Evolutionary conservation across 495 filamentous ascomycete species (phyloP).

Genomic region (Podospora sp.): DNA sequence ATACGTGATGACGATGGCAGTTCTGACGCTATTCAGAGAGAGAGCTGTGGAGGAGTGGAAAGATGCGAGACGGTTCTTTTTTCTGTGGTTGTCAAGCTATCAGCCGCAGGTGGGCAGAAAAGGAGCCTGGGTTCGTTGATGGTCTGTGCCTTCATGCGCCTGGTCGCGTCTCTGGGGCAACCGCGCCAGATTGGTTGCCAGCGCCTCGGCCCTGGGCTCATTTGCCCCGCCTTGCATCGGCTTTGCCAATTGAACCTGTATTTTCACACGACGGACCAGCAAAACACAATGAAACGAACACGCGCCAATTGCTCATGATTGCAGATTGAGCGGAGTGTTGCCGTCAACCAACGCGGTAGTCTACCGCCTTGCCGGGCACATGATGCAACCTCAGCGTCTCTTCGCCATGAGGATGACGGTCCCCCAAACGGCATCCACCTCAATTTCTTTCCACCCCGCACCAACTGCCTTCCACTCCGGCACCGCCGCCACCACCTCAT

Average conservation of each 20-base stretch:
- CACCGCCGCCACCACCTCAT: slow-evolving; percentile 50
- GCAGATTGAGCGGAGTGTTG: slow-evolving; percentile 1
- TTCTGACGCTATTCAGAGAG: slow-evolving; percentile 26
- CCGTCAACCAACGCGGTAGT: too few species aligned
- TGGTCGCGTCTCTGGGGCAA: slow-evolving; percentile 37
- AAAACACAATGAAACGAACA: background rate
- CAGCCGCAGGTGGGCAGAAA: slow-evolving; percentile 20
- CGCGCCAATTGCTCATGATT: background rate
- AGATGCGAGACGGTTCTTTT: slow-evolving; percentile 30
- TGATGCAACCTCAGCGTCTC: slow-evolving; percentile 32
- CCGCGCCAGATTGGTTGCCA: slow-evolving; percentile 13
- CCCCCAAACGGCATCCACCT: slow-evolving; percentile 58
- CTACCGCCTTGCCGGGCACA: background rate
- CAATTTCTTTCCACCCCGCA: slow-evolving; percentile 50
- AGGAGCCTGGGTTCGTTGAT: slow-evolving; percentile 11
- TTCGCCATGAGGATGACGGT: slow-evolving; percentile 57
- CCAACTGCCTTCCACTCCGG: slow-evolving; percentile 53
- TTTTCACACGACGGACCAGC: background rate
- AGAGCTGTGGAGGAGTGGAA: slow-evolving; percentile 12
- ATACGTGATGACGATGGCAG: background rate
- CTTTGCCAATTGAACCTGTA: background rate
- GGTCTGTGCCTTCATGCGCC: slow-evolving; percentile 29
- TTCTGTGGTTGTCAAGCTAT: slow-evolving; percentile 27
- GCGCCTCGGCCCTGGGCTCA: slow-evolving; percentile 10
- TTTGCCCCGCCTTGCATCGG: slow-evolving; percentile 12